phyloP scores from a whole-genome alignment of 2,329 filamentous ascomycete genomes.

The Rachicladosporium sp. region DNA sequence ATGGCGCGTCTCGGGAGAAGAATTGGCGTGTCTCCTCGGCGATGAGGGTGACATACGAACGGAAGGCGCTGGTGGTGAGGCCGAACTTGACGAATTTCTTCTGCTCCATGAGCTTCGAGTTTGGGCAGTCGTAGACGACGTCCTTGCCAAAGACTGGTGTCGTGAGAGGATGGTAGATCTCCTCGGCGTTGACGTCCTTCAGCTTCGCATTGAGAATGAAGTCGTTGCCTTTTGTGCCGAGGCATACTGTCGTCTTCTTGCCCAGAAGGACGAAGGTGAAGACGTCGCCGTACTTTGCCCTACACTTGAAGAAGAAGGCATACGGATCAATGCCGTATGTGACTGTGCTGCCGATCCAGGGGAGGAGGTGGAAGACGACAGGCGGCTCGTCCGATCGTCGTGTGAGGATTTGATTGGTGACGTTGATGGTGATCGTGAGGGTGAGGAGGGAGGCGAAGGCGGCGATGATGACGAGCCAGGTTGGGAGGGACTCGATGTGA shows the following conservation, averaged over 20 bases:
- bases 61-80: conserved; percentile 62
- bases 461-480: conserved; percentile 33
- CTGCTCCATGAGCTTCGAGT: conserved; percentile 87
- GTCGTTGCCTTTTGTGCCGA: conserved; percentile 73
- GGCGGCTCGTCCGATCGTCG: conserved; percentile 54
- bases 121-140: conserved; percentile 84
- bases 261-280: conserved; percentile 83
- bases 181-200: conserved; percentile 79
- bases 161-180: conserved; percentile 69
- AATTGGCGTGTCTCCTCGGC: conserved; percentile 61
- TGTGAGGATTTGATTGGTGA: conserved; percentile 59
- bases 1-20: conserved; percentile 49
- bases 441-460: conserved; percentile 37
- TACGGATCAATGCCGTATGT: conserved; percentile 92
- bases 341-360: conserved; percentile 76
- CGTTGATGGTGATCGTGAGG: conserved; percentile 59
- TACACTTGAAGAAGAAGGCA: conserved; percentile 62
- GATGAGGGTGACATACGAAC: conserved; percentile 67
- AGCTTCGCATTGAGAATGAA: conserved; percentile 87
- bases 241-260: conserved; percentile 75
- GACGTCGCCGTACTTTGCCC: conserved; percentile 75
- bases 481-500: conserved; percentile 3
- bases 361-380: conserved; percentile 52
- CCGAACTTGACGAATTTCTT: conserved; percentile 87
- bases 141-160: conserved; percentile 66